These are phyloP conservation scores for Globisporangium spiculum DNA, from an alignment of 352 stramenopile species.

Conservation along the genomic window DNA sequence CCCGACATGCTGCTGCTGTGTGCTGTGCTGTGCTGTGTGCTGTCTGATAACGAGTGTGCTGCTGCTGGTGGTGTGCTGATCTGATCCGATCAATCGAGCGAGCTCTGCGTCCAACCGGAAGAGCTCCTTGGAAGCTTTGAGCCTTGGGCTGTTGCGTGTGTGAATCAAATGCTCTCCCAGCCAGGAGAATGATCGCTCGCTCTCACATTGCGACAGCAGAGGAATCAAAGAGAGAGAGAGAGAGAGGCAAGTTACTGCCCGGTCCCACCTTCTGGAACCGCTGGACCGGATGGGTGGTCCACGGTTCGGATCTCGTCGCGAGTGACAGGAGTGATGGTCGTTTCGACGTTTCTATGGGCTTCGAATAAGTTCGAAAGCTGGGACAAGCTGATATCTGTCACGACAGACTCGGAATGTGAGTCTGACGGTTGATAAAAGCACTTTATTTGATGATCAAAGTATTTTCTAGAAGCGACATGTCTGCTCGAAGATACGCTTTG, in stretches of 20 bases:
- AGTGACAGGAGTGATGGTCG: neutral
- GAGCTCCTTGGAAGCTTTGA: neutral
- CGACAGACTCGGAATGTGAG: neutral
- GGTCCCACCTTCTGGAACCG: conserved; percentile 4
- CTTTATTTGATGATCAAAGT: neutral
- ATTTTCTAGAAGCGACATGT: neutral
- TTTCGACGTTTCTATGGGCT: conserved; percentile 13
- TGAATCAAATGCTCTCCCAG: conserved; percentile 3
- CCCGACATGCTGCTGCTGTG: conserved; percentile 28
- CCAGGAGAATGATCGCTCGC: conserved; percentile 4
- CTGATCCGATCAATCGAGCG: neutral
- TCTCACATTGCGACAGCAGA: conserved; percentile 3
- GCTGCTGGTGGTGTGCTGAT: conserved; percentile 10
- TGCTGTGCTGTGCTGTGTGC: too few species aligned
- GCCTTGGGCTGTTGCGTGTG: neutral
- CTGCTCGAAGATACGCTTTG: neutral
- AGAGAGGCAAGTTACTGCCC: neutral
- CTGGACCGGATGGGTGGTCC: conserved; percentile 1
- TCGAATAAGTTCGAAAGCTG: neutral
- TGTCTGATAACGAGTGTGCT: neutral
- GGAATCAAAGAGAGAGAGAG: conserved; percentile 1
- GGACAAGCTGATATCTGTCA: conserved; percentile 1
- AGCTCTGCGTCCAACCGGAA: neutral
- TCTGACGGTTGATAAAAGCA: neutral
- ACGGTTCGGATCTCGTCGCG: conserved; percentile 2